These are phyloP conservation scores for Parathielavia hyrcaniae DNA, from an alignment of 495 filamentous ascomycete species.

Conservation along the genomic window DNA sequence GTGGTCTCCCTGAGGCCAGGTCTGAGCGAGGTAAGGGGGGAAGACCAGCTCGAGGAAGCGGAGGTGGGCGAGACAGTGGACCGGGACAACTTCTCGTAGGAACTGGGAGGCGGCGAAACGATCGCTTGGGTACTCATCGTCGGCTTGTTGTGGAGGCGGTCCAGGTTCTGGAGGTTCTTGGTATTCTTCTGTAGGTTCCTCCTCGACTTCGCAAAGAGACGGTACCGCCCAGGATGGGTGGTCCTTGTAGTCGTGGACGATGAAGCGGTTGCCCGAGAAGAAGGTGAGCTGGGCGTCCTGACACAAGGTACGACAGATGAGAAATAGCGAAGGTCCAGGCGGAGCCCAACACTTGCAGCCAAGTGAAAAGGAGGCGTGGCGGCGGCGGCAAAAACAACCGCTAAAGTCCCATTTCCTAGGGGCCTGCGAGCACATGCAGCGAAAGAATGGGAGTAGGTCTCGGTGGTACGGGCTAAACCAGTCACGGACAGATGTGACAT, in stretches of 20 bases:
- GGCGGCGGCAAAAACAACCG: not conserved
- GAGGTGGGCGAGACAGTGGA: not conserved
- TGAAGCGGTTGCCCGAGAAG: not conserved
- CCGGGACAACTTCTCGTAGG: conserved; percentile 1
- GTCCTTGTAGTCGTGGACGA: not conserved
- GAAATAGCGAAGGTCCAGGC: not conserved
- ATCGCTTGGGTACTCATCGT: not conserved
- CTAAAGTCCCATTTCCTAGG: no score
- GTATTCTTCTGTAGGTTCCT: no score
- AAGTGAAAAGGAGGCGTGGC: not conserved
- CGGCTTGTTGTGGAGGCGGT: no score
- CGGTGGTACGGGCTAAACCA: not conserved
- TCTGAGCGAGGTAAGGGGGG: not conserved
- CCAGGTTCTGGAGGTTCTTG: no score
- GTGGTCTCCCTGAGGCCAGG: not conserved
- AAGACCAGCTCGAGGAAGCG: not conserved
- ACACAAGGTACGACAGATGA: not conserved
- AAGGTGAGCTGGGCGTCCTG: not conserved
- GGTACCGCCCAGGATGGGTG: no score
- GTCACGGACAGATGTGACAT: no score
- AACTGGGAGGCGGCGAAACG: conserved; percentile 1
- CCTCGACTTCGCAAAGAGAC: no score
- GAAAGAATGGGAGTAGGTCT: not conserved
- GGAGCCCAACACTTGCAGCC: not conserved
- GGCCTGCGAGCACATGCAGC: no score